Evolutionary conservation across 225 moss, liverwort and hornwort genomes (phyloP).

Genomic region (Marchantia polymorpha): DNA sequence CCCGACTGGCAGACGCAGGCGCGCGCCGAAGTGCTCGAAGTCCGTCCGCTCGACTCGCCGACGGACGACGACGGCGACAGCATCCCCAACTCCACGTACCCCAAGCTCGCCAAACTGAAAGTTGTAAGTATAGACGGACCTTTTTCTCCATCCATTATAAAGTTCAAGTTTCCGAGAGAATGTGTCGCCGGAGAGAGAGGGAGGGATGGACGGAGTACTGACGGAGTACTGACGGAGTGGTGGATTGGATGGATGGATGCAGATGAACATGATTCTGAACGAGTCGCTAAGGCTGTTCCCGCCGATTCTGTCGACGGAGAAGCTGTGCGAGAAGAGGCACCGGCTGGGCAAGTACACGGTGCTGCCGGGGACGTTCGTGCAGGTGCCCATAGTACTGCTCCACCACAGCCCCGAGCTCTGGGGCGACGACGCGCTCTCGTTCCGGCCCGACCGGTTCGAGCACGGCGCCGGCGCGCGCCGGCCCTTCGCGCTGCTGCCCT

Average conservation of each 20-base stretch:
- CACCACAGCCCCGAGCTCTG: slow-evolving; percentile 62
- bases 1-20: slow-evolving; percentile 41
- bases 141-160: no score
- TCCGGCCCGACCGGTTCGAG: slow-evolving; percentile 69
- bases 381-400: slow-evolving; percentile 44
- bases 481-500: slow-evolving; percentile 65
- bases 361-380: slow-evolving; percentile 56
- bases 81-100: slow-evolving; percentile 1
- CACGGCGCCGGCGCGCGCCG: slow-evolving; percentile 31
- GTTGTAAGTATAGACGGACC: slow-evolving; percentile 28
- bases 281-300: slow-evolving; percentile 63
- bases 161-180: no score
- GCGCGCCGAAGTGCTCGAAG: slow-evolving; percentile 36
- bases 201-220: no score
- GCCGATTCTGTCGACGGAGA: slow-evolving; percentile 41
- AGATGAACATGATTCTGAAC: slow-evolving; percentile 74
- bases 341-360: slow-evolving; percentile 45
- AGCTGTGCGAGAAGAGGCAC: slow-evolving; percentile 49
- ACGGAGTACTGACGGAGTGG: no score
- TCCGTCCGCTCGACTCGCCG: slow-evolving; percentile 27
- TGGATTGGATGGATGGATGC: slow-evolving; percentile 7
- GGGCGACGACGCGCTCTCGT: slow-evolving; percentile 60
- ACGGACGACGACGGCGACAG: slow-evolving; percentile 13
- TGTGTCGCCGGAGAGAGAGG: no score
- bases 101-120: slow-evolving; percentile 38